These are phyloP conservation scores for Acacia confusa DNA, from an alignment of 306 rosid genomes.

Conservation along the genomic window DNA sequence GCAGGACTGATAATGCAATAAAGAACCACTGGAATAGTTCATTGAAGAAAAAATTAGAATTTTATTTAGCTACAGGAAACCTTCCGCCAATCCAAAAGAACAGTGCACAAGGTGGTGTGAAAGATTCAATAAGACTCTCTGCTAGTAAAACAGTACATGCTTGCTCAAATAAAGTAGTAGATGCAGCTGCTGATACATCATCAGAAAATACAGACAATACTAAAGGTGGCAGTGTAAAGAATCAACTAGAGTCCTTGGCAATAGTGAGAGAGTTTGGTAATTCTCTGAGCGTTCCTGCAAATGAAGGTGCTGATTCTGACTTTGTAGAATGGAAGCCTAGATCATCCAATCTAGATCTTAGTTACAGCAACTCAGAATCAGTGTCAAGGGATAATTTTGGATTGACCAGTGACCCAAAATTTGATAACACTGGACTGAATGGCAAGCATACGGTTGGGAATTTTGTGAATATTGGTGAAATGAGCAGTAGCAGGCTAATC, in stretches of 20 bases:
- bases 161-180: slow-evolving; percentile 58
- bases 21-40: slow-evolving; percentile 99
- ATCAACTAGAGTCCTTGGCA: slow-evolving; percentile 63
- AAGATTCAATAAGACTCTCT: slow-evolving; percentile 52
- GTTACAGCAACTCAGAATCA: slow-evolving; percentile 54
- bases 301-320: slow-evolving; percentile 69
- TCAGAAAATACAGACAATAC: slow-evolving; percentile 60
- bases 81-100: slow-evolving; percentile 81
- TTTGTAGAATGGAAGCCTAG: slow-evolving; percentile 54
- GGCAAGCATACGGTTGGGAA: slow-evolving; percentile 40
- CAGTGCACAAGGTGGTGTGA: slow-evolving; percentile 53
- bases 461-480: slow-evolving; percentile 39
- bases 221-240: slow-evolving; percentile 60
- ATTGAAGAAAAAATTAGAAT: slow-evolving; percentile 90
- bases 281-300: slow-evolving; percentile 58
- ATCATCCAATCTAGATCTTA: slow-evolving; percentile 45
- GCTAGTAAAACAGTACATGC: slow-evolving; percentile 46
- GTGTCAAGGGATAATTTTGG: slow-evolving; percentile 43
- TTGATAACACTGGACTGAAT: slow-evolving; percentile 38
- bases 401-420: slow-evolving; percentile 28
- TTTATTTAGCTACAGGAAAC: slow-evolving; percentile 80
- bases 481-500: slow-evolving; percentile 45
- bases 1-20: slow-evolving; percentile 97
- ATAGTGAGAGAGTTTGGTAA: slow-evolving; percentile 52
- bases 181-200: slow-evolving; percentile 64